Evolutionary conservation across 2,329 filamentous ascomycete species (phyloP).

Genomic region (Ophiostoma quercus): DNA sequence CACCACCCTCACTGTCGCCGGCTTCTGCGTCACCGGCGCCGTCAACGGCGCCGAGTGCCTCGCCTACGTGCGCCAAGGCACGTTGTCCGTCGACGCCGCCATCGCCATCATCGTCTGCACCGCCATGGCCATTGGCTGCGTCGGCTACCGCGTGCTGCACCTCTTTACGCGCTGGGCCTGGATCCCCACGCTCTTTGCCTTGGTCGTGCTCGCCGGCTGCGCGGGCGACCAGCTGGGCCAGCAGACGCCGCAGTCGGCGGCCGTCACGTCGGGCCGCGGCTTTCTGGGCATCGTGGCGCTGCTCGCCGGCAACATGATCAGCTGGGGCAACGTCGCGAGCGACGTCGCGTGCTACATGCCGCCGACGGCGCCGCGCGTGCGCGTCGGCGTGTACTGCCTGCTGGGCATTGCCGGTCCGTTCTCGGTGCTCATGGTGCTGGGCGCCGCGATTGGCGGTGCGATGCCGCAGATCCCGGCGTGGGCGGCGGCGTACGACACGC

Average conservation of each 20-base stretch:
- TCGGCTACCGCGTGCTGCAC: constrained; percentile 26
- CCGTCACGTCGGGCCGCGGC: constrained; percentile 34
- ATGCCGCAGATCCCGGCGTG: constrained; percentile 50
- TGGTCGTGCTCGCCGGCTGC: constrained; percentile 22
- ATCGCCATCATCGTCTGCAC: constrained; percentile 48
- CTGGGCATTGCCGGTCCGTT: constrained; percentile 51
- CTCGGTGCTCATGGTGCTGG: constrained; percentile 56
- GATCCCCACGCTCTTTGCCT: constrained; percentile 25
- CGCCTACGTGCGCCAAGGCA: constrained; percentile 30
- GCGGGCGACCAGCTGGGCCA: constrained; percentile 21
- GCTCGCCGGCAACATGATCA: constrained; percentile 57
- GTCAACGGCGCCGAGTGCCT: constrained; percentile 57
- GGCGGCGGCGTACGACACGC: constrained; percentile 47
- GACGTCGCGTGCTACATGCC: constrained; percentile 59
- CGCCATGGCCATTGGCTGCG: constrained; percentile 24
- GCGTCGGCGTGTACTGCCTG: constrained; percentile 52
- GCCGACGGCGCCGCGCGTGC: constrained; percentile 33
- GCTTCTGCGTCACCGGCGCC: constrained; percentile 56
- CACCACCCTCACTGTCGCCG: constrained; percentile 57
- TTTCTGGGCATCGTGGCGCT: constrained; percentile 52
- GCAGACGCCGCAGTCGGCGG: constrained; percentile 17
- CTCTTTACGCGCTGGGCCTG: constrained; percentile 25
- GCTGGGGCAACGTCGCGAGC: constrained; percentile 54
- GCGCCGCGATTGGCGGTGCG: constrained; percentile 58
- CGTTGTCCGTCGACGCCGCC: constrained; percentile 49